These are phyloP conservation scores for Cladophialophora chaetospira DNA, from an alignment of 2,329 filamentous ascomycete genomes.

Conservation along the genomic window DNA sequence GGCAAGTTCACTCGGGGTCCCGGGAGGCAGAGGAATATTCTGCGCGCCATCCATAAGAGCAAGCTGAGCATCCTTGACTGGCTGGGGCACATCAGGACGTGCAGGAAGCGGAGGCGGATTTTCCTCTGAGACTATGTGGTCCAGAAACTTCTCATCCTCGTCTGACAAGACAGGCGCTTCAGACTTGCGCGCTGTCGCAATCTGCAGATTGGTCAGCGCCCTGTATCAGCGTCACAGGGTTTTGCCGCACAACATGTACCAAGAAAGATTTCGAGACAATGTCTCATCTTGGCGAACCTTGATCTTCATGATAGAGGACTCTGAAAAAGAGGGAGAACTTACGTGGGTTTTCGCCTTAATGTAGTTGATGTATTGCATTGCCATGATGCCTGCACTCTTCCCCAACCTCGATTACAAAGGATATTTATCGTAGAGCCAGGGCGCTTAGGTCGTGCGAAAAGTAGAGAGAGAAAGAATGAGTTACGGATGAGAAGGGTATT, in stretches of 20 bases:
- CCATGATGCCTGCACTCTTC: constrained; percentile 3
- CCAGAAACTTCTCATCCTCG: constrained; percentile 63
- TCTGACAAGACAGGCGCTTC: constrained; percentile 56
- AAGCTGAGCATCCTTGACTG: constrained; percentile 47
- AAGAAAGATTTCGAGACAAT: too few species aligned
- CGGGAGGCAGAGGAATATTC: constrained; percentile 52
- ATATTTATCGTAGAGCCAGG: neutral
- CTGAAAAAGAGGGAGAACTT: too few species aligned
- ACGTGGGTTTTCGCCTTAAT: constrained; percentile 44
- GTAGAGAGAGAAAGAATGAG: neutral
- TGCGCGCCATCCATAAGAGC: constrained; percentile 50
- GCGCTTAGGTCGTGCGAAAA: constrained; percentile 1
- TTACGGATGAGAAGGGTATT: neutral
- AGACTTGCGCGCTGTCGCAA: constrained; percentile 36
- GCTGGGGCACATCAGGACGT: constrained; percentile 30
- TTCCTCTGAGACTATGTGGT: constrained; percentile 50
- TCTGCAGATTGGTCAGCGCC: too few species aligned
- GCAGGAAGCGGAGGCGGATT: constrained; percentile 47
- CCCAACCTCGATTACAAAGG: neutral
- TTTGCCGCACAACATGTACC: too few species aligned
- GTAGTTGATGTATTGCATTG: constrained; percentile 48
- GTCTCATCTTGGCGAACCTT: too few species aligned
- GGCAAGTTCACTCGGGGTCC: constrained; percentile 47
- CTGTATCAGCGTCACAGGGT: too few species aligned
- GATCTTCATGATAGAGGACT: too few species aligned